Base-by-base conservation (phyloP, 2,329 filamentous ascomycete species). In the Chaetomiaceae sp. region DNA sequence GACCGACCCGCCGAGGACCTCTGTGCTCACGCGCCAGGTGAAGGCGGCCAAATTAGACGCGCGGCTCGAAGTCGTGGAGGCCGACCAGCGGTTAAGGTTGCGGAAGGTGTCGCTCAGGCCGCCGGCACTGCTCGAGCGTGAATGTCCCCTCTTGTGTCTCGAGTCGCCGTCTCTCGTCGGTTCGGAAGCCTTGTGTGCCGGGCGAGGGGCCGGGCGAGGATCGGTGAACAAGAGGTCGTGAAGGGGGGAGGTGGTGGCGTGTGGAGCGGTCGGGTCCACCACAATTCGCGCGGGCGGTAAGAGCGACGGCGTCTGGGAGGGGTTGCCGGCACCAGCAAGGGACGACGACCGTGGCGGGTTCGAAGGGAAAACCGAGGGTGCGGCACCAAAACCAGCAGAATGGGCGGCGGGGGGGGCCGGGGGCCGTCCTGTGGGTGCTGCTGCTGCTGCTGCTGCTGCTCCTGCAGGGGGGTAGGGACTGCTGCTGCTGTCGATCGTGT, bases 21-120 rank as follows among this genome's bases (percentile, higher is more conserved):
- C 72, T 44, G 69, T 58, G 57, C 71, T 74, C 57, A 71, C 63
- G 47, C 68, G 70, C 40, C 67, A 66, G 32, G 65, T 65, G 53
- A 67, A 65, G 48, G 62, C 60, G 36, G 60, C 61, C 17, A 62
- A 59, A 46, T 62, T 61, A 38, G 71, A 73, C 30, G 67, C 62
- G 52, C 65, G 69, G 49, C 70, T 77, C 34, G 74, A 77, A 8
- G 65, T 60, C 41, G 74, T 75, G 12, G 75, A 78, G 17, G 67
- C 64, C 34, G 74, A 76, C 73, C 73, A 76, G 57, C 73, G 70
- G 57, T 77, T 73, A 50, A 73, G 65, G 52, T 70, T 71, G 58
- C 69, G 71, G 33, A 72, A 66, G 36, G 66, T 63, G 47, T 75
- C 71, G 58, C 64, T 69, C 51, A 65, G 50, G 50, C 61, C 63